phyloP scores from a whole-genome alignment of 352 stramenopile genomes.

The Discostella stelligera region DNA sequence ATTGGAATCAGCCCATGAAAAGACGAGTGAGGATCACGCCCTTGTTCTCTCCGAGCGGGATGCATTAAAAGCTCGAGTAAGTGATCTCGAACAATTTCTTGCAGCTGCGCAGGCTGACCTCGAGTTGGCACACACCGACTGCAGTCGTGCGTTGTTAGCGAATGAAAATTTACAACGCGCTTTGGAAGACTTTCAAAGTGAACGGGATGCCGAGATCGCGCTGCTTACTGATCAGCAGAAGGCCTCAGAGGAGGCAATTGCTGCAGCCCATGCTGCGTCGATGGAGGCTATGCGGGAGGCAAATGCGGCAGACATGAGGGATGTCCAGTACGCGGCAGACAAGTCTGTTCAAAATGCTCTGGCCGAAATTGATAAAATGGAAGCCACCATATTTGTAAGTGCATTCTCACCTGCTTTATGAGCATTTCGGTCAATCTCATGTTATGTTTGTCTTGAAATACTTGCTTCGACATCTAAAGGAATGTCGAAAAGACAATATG shows the following conservation, averaged over 20 bases:
- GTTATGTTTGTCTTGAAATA: background rate
- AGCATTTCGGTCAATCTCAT: background rate
- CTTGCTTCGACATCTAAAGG: conserved; percentile 13
- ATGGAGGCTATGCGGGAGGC: conserved; percentile 56
- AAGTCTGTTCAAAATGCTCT: conserved; percentile 61
- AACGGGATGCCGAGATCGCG: conserved; percentile 73
- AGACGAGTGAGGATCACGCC: conserved; percentile 45
- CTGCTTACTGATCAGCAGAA: conserved; percentile 67
- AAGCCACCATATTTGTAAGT: conserved; percentile 53
- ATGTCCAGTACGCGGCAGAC: conserved; percentile 61
- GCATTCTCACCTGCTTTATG: background rate
- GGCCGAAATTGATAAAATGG: conserved; percentile 61
- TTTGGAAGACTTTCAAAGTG: conserved; percentile 77
- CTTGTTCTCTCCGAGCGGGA: conserved; percentile 60
- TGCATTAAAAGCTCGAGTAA: conserved; percentile 49
- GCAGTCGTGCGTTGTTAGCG: conserved; percentile 58
- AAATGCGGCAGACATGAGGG: conserved; percentile 56
- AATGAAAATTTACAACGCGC: conserved; percentile 76
- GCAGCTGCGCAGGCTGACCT: conserved; percentile 62
- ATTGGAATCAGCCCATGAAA: conserved; percentile 53
- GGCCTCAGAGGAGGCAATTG: conserved; percentile 55
- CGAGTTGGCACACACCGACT: conserved; percentile 67
- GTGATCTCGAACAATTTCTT: conserved; percentile 72
- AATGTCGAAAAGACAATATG: conserved; percentile 70
- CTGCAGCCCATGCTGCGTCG: conserved; percentile 58